Conservation (phyloP, 192 early-diverging fungal species). For the Chytriomyces hyalinus region DNA sequence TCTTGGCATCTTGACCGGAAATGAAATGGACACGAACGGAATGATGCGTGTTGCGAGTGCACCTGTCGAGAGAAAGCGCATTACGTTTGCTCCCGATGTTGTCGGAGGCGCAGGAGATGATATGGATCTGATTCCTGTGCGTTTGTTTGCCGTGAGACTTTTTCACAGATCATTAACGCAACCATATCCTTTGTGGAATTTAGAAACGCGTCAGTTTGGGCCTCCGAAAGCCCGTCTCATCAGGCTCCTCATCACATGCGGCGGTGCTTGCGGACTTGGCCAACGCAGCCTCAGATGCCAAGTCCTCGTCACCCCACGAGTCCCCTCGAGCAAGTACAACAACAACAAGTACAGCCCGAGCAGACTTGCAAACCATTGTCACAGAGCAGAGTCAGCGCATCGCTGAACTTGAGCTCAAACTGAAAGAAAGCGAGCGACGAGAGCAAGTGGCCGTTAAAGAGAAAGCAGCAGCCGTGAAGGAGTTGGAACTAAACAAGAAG, state of each 20-base stretch:
- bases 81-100: constrained; percentile 38
- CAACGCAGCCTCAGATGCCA: background rate
- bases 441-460: constrained; percentile 28
- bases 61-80: constrained; percentile 28
- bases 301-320: background rate
- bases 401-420: constrained; percentile 27
- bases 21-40: constrained; percentile 4
- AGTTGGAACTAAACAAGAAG: constrained; percentile 35
- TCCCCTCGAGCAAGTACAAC: background rate
- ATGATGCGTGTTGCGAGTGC: constrained; percentile 29
- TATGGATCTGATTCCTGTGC: constrained; percentile 8
- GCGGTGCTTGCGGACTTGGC: constrained; percentile 9
- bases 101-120: constrained; percentile 17
- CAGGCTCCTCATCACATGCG: constrained; percentile 14
- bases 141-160: background rate
- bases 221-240: constrained; percentile 7
- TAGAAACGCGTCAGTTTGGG: constrained; percentile 21
- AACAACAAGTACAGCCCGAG: background rate
- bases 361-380: constrained; percentile 11
- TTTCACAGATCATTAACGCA: background rate
- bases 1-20: background rate
- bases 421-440: constrained; percentile 22
- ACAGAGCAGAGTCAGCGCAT: constrained; percentile 34
- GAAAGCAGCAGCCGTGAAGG: constrained; percentile 14
- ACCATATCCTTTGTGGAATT: background rate